Evolutionary conservation across 2,329 filamentous ascomycete species (phyloP).

Genomic region (Arthrobotrys pseudoclavata): DNA sequence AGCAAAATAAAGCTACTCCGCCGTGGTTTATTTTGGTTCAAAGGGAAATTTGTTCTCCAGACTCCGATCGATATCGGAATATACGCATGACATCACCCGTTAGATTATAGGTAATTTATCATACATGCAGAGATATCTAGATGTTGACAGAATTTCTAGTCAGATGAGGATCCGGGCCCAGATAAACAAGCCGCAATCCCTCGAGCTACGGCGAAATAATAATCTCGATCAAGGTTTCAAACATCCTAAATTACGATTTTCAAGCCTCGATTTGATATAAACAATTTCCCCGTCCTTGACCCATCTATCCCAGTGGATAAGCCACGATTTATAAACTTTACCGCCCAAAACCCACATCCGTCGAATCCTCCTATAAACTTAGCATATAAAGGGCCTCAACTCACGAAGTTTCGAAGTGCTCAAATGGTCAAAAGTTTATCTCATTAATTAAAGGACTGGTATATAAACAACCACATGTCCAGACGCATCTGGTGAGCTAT

Average conservation of each 20-base stretch:
- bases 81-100: slow-evolving; percentile 28
- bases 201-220: slow-evolving; percentile 8
- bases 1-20: neutral
- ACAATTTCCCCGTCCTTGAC: neutral
- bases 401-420: neutral
- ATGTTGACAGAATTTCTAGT: neutral
- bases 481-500: slow-evolving; percentile 3
- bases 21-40: slow-evolving; percentile 8
- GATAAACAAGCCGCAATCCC: slow-evolving; percentile 1
- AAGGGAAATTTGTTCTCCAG: slow-evolving; percentile 23
- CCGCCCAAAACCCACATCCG: slow-evolving; percentile 9
- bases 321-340: slow-evolving; percentile 12
- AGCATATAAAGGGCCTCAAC: slow-evolving; percentile 9
- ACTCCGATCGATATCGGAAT: slow-evolving; percentile 21
- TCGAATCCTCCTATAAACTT: slow-evolving; percentile 16
- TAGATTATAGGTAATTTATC: neutral
- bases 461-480: slow-evolving; percentile 8
- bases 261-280: slow-evolving; percentile 3
- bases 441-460: neutral
- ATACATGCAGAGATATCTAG: neutral
- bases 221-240: slow-evolving; percentile 5
- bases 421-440: neutral
- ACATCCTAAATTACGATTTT: neutral
- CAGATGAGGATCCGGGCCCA: neutral
- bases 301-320: neutral